These are phyloP conservation scores for Verticillium isaacii DNA, from an alignment of 2,329 filamentous ascomycete genomes.

Conservation along the genomic window DNA sequence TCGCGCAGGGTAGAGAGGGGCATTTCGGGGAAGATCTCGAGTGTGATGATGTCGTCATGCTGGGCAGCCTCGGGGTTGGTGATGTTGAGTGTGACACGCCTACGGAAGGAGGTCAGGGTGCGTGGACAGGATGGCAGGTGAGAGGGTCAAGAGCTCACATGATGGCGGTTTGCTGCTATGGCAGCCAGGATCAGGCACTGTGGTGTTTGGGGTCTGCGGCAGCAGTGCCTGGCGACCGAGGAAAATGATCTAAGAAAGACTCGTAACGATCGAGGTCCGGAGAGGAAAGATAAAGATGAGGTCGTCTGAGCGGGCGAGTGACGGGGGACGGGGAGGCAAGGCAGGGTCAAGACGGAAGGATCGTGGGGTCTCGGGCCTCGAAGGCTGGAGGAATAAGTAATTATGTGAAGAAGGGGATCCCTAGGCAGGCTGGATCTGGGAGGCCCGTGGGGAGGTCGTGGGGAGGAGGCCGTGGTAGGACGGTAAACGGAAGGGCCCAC, in stretches of 20 bases:
- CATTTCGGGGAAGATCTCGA: constrained; percentile 80
- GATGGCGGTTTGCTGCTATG: neutral
- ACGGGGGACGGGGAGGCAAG: neutral
- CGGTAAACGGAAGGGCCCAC: neutral
- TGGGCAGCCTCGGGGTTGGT: constrained; percentile 62
- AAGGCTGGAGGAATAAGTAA: neutral
- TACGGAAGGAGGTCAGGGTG: constrained; percentile 29
- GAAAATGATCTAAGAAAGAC: neutral
- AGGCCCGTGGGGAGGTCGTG: neutral
- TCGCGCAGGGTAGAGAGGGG: constrained; percentile 81
- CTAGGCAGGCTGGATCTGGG: neutral
- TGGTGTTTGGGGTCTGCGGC: no score
- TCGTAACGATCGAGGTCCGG: neutral
- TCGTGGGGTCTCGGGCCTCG: neutral
- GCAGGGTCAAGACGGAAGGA: neutral
- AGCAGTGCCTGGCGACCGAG: neutral
- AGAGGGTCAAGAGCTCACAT: neutral
- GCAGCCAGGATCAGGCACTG: neutral
- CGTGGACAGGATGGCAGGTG: neutral
- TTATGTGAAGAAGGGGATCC: neutral
- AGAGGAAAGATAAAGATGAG: neutral
- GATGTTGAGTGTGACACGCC: constrained; percentile 85
- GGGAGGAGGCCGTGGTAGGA: neutral
- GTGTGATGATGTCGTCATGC: constrained; percentile 71
- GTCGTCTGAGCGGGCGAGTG: neutral